These are phyloP conservation scores for Lentinula lateritia DNA, from an alignment of 768 basidiomycete genomes.

Conservation along the genomic window DNA sequence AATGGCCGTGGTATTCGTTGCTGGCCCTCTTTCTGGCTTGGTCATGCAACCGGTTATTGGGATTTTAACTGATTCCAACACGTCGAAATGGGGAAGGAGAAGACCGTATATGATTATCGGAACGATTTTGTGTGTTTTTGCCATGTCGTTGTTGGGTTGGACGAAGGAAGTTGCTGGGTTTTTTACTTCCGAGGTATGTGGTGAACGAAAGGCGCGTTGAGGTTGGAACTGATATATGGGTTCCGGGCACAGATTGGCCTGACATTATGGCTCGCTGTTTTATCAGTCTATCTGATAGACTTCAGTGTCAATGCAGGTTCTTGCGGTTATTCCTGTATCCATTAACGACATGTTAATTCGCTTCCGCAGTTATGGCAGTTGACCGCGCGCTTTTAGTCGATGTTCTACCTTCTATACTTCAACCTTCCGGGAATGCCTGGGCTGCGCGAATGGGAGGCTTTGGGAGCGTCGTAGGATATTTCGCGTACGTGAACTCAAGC, in stretches of 20 bases:
- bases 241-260: constrained; percentile 34
- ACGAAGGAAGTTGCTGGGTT: constrained; percentile 60
- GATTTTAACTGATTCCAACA: constrained; percentile 79
- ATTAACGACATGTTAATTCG: background rate
- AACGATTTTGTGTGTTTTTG: constrained; percentile 55
- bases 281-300: constrained; percentile 64
- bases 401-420: constrained; percentile 63
- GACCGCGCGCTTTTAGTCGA: constrained; percentile 92
- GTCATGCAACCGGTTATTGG: constrained; percentile 90
- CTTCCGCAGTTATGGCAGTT: constrained; percentile 66
- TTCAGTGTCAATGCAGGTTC: constrained; percentile 56
- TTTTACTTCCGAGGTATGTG: constrained; percentile 24
- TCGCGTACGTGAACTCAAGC: constrained; percentile 51
- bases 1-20: constrained; percentile 90
- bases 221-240: background rate
- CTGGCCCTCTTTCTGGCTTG: constrained; percentile 86
- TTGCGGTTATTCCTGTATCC: background rate
- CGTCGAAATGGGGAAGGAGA: constrained; percentile 78
- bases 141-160: constrained; percentile 82
- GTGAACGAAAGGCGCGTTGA: background rate
- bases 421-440: constrained; percentile 91
- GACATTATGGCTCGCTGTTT: constrained; percentile 68
- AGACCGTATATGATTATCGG: constrained; percentile 82
- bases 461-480: constrained; percentile 84
- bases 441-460: constrained; percentile 88